Evolutionary conservation across 108 stramenopile species (phyloP), one percentile per base, ranked within the genome.

Genomic region (Ochromonas danica): DNA sequence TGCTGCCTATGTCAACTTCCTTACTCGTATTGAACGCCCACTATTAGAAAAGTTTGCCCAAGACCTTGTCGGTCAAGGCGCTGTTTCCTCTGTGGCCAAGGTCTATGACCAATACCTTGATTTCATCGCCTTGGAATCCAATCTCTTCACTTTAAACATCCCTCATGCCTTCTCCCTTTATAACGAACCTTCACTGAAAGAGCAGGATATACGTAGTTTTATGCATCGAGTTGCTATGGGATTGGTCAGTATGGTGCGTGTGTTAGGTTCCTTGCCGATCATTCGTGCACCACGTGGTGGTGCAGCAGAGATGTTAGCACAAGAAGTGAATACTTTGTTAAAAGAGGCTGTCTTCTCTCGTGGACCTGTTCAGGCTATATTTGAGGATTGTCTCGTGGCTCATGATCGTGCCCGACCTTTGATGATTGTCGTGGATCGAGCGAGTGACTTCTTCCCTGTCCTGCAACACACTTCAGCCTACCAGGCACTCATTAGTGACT

Each of bases 41-140:
- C 79, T 93, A n/a, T 93, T 98, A 94, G 96, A 98, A 85, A 91
- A 92, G 30, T 92, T 97, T 80, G 97, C 94, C 45, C 85, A 91
- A 51, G 80, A 91, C 25, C 89, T 94, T 14, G 93, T 75, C 39
- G 51, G 42, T 57, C 3, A 41, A 60, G 91, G 93, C 43, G 87
- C 89, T 43, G 80, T 95, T 14, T 90, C 87, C 30, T 79, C 43
- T 35, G 85, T 97, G 67, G 92, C 93, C 1, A 87, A 89, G 63
- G 87, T 98, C 25, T 92, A 90, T 61, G 96, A 98, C 87, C 91
- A 94, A 82, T 94, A 95, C 77, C 86, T 97, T 35, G 95, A 97
- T 79, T 95, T 94, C 81, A 92, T 94, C 6, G 92, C 95, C 62
- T 77, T 96, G 3, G 96, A 98, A 80, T 85, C 89, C 62, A 70